These are phyloP conservation scores for Piromyces sp. DNA, from an alignment of 192 early-diverging fungal genomes.

Conservation along the genomic window DNA sequence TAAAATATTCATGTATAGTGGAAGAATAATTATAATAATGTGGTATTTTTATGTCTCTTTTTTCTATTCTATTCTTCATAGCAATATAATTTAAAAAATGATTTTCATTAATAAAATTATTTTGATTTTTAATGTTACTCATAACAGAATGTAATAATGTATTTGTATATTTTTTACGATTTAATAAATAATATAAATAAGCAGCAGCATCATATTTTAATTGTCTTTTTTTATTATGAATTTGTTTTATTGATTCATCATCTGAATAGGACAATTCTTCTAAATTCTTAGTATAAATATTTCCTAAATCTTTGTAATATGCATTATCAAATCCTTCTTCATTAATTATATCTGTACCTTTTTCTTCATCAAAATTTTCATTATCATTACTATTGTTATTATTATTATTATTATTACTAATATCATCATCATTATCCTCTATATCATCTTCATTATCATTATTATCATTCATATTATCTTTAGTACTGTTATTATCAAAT, in stretches of 20 bases:
- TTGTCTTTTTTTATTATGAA: background rate
- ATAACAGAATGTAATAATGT: background rate
- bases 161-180: background rate
- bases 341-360: too few species aligned
- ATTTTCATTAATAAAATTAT: background rate
- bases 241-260: too few species aligned
- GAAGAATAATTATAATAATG: background rate
- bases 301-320: too few species aligned
- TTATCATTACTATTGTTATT: background rate
- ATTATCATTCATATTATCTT: background rate
- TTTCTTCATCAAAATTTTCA: background rate
- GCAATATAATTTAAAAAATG: background rate
- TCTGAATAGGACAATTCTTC: too few species aligned
- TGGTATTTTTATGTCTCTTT: background rate
- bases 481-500: background rate
- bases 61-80: background rate
- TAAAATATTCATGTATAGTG: background rate
- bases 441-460: background rate
- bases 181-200: background rate
- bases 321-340: too few species aligned
- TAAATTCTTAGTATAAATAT: too few species aligned
- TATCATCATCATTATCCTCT: background rate
- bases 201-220: background rate
- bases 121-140: background rate
- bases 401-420: background rate